These are phyloP conservation scores for Akebia trifoliata DNA, from an alignment of 164 flowering plant genomes.

Conservation along the genomic window DNA sequence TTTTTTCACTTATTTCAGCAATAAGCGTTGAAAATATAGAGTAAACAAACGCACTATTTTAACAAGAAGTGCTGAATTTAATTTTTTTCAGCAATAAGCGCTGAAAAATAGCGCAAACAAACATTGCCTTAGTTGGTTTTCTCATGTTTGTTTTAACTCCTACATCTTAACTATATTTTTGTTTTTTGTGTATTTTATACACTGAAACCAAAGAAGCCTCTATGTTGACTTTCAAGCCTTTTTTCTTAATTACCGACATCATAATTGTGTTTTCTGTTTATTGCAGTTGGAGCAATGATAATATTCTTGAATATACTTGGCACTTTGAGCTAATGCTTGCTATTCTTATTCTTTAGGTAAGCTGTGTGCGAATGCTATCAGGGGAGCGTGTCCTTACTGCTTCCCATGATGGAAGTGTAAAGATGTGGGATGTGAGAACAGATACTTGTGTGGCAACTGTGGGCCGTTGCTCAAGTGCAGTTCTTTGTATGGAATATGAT, in stretches of 20 bases:
- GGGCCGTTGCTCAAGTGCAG: conserved; percentile 92
- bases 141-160: too few species aligned
- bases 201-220: too few species aligned
- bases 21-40: too few species aligned
- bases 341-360: conserved; percentile 45
- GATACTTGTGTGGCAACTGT: conserved; percentile 98
- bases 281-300: not conserved
- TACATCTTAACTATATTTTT: too few species aligned
- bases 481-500: conserved; percentile 94
- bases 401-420: conserved; percentile 93
- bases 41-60: too few species aligned
- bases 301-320: conserved; percentile 4
- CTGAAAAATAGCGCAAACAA: too few species aligned
- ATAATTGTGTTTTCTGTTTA: not conserved
- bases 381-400: conserved; percentile 98
- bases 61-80: too few species aligned
- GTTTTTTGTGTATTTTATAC: too few species aligned
- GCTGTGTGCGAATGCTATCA: conserved; percentile 83
- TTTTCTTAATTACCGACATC: not conserved
- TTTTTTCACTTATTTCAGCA: too few species aligned
- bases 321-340: not conserved
- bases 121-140: too few species aligned
- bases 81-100: too few species aligned
- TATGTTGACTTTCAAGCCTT: not conserved
- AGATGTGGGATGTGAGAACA: conserved; percentile 99